Percentiles rank a stretch among this genome's conserved stretches.
Evolutionary conservation across 768 basidiomycete genomes (phyloP).

Genomic region (Candolleomyces eurysporus): DNA sequence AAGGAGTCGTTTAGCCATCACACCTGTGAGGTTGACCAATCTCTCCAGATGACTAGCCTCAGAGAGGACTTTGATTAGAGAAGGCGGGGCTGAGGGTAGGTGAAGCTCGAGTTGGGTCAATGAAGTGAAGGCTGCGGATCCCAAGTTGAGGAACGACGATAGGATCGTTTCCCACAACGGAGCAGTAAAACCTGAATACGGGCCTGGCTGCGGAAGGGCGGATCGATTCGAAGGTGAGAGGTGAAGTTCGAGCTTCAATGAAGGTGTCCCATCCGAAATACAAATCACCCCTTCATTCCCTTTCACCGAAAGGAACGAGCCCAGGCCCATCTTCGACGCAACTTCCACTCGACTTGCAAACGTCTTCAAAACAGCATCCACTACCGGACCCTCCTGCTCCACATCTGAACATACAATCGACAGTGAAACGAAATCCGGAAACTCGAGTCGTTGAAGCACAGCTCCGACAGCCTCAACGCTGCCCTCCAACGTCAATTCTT

Average conservation of each 20-base stretch:
- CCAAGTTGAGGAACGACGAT: neutral
- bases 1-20: neutral
- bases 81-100: neutral
- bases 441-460: neutral
- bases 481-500: neutral
- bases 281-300: neutral
- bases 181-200: no score
- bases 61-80: neutral
- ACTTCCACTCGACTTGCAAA: neutral
- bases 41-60: neutral
- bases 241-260: neutral
- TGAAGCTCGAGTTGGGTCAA: neutral
- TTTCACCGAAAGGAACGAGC: neutral
- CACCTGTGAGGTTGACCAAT: neutral
- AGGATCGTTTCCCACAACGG: neutral
- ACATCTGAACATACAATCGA: neutral
- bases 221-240: neutral
- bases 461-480: neutral
- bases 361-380: neutral
- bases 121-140: neutral
- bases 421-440: neutral
- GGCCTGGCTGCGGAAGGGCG: neutral
- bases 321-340: neutral
- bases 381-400: neutral
- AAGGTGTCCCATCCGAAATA: neutral